Base-by-base conservation (phyloP, 2,329 filamentous ascomycete genomes). In the Cadophora sp. region DNA sequence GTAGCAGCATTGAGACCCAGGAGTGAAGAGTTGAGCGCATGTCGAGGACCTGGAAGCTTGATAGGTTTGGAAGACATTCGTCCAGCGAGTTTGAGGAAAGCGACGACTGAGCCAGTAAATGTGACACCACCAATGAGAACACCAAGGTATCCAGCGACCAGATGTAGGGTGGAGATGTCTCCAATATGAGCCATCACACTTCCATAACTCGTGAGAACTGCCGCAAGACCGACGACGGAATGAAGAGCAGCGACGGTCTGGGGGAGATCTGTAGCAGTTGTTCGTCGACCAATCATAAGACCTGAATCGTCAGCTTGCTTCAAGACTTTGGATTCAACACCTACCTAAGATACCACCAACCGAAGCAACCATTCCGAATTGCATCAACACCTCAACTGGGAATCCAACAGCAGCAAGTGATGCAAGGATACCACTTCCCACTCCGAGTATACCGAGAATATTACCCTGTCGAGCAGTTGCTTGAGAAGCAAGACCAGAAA, bases 171-270 rank as follows among this genome's bases (percentile, higher is more conserved):
- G 0, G 92, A 89, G 16, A 93, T 85, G 73, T 93, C 85, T 14
- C 86, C 82, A 8, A 94, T 83, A 73, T 92, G 86, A 19, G 88
- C 88, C 85, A 97, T 89, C 22, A 97, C 92, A 72, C 92, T 95
- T 60, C 93, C 94, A 70, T 96, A 92, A 74, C 92, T 96, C 1
- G 94, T 97, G 74, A 97, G 79, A 0, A 97, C 93, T 11, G 94
- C 94, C 12, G 93, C 93, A 0, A 97, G 85, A 78, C 94, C 94
- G 37, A 97, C 94, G 8, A 97, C 93, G 0, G 93, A 97, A 80
- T 97, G 94, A 34, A 97, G 83, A 0, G 93, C 93, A 24, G 93
- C 94, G 1, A 97, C 93, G 0, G 93, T 97, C 78, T 97, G 93
- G 0, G 94, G 94, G 1, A 97, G 86, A 65, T 93, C 92, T 0